Evolutionary conservation across 2,329 filamentous ascomycete species (phyloP), one percentile per base, ranked within the genome.

Genomic region (Massarina eburnea): DNA sequence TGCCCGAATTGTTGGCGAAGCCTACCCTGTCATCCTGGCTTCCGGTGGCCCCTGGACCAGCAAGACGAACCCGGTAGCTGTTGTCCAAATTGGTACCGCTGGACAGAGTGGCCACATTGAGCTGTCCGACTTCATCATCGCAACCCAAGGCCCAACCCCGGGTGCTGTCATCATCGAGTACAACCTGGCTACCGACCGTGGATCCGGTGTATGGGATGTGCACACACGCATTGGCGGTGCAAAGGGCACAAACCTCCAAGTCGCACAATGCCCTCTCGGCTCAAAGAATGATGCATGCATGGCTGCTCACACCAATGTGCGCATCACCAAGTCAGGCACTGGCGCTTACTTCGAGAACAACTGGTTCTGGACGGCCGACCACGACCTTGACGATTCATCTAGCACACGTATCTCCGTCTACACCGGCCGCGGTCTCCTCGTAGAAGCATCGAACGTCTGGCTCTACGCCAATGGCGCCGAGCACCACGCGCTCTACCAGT

Each of bases 281-380:
- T 66, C 71, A n/a, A 50, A 52, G 3, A 84, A 87, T 51, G 59
- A 78, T 1, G 73, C 80, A 27, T 96, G 91, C 71, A 78, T 85
- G 41, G 89, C 84, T 18, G 81, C 89, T 2, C 94, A 91, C 50
- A 61, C 71, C 29, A 65, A 72, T 17, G 56, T 76, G 5, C 74
- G 76, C 47, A 54, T 83, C 33, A 83, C 81, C 6, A 69, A 73
- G 41, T 67, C 74, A 3, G 79, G 73, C 1, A 85, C 82, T 8
- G 64, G 65, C 42, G 81, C 84, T 17, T 95, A 95, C 71, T 77
- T 96, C 39, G 90, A 95, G 73, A 96, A 96, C 73, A 85, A 81
- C 41, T 96, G 91, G 91, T 86, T 88, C 73, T 96, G 91, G 91
- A 88, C 91, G 26, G 83, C 91, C 1, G 92, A 96, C 67, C 92